Evolutionary conservation across 306 rosid species (phyloP).

Genomic region (Casuarina glauca): DNA sequence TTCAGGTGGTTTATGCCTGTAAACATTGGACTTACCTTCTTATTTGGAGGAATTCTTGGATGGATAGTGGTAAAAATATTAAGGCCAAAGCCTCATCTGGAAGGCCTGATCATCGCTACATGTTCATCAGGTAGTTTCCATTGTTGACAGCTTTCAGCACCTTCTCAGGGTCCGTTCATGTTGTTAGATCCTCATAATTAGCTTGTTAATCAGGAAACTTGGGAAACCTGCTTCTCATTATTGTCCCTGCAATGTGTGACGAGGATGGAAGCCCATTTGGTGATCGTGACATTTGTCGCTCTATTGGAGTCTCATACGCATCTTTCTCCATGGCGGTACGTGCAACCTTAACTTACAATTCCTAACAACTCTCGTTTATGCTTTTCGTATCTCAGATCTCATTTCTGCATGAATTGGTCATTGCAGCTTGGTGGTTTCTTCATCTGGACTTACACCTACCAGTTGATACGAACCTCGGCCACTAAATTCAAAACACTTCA

Average conservation of each 20-base stretch:
- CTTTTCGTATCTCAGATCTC: background rate
- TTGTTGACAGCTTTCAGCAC: background rate
- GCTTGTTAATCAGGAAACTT: constrained; percentile 63
- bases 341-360: constrained; percentile 8
- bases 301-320: constrained; percentile 69
- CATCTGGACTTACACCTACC: constrained; percentile 81
- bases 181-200: background rate
- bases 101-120: constrained; percentile 76
- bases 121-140: constrained; percentile 63
- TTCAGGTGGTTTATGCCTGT: constrained; percentile 97
- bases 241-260: constrained; percentile 79
- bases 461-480: constrained; percentile 47
- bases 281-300: constrained; percentile 37
- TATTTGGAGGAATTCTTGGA: constrained; percentile 75
- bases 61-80: constrained; percentile 72
- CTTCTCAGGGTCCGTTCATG: constrained; percentile 1
- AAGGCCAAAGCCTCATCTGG: constrained; percentile 70
- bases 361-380: background rate
- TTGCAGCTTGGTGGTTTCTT: constrained; percentile 80
- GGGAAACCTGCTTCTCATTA: constrained; percentile 80
- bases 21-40: constrained; percentile 72
- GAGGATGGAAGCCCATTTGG: constrained; percentile 85
- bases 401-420: constrained; percentile 9
- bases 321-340: constrained; percentile 94
- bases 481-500: constrained; percentile 46